phyloP scores from a whole-genome alignment of 2,329 filamentous ascomycete species.

The Arthroderma sp. region DNA sequence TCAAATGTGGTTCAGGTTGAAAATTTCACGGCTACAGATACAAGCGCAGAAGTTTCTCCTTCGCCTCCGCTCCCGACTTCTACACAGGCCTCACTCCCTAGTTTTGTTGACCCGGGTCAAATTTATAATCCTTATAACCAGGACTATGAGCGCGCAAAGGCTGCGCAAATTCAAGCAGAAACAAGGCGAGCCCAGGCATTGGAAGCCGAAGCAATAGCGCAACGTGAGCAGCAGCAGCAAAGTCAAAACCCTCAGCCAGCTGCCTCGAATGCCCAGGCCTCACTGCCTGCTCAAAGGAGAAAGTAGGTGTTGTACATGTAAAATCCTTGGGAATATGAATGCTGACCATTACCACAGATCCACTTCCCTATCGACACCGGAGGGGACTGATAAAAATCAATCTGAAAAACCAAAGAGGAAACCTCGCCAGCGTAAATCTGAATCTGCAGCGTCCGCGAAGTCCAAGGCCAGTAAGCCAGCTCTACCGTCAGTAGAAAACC shows the following conservation, averaged over 20 bases:
- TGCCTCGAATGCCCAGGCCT: too few relatives aligned
- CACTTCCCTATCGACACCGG: too few relatives aligned
- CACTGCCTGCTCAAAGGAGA: too few relatives aligned
- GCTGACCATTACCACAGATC: too few relatives aligned
- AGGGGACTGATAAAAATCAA: too few relatives aligned
- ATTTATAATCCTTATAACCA: constrained; percentile 42
- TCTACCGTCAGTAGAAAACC: neutral
- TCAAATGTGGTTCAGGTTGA: too few relatives aligned
- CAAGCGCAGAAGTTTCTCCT: neutral
- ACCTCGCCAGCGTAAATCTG: too few relatives aligned
- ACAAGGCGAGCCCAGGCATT: neutral
- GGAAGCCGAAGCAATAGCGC: neutral
- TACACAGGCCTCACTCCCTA: constrained; percentile 15
- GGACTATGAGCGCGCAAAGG: constrained; percentile 25
- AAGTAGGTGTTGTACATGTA: too few relatives aligned
- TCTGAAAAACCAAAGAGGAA: too few relatives aligned
- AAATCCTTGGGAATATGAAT: too few relatives aligned
- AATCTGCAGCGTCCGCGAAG: too few relatives aligned
- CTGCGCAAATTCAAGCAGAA: neutral
- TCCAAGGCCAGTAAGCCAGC: neutral
- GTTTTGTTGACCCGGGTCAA: constrained; percentile 40
- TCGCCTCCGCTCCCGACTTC: constrained; percentile 2
- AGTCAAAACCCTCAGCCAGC: neutral
- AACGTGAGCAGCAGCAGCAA: neutral
- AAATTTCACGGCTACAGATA: too few relatives aligned